phyloP scores from a whole-genome alignment of 139 green algal species.

The Chlamydomonas incerta region DNA sequence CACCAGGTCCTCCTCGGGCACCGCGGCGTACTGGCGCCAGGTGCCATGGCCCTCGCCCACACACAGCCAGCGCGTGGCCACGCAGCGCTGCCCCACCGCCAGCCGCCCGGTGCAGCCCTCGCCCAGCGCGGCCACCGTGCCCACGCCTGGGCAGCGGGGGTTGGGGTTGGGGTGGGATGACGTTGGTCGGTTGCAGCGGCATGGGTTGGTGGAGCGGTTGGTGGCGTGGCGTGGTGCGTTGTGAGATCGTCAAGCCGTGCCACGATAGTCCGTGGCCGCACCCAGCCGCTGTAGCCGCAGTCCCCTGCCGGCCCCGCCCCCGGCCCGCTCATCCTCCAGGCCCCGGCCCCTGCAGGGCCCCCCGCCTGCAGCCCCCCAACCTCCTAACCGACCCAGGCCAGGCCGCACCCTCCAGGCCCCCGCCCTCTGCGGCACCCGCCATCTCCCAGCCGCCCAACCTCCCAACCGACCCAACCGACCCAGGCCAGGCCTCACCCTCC shows the following conservation, averaged over 20 bases:
- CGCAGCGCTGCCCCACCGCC: slow-evolving; percentile 55
- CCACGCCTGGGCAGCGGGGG: slow-evolving; percentile 43
- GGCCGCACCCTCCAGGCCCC: too few species aligned
- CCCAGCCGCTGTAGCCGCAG: too few species aligned
- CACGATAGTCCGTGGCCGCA: too few species aligned
- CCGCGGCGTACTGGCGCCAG: slow-evolving; percentile 43
- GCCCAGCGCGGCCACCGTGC: slow-evolving; percentile 43
- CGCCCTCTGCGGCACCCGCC: too few species aligned
- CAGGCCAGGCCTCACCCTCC: slow-evolving; percentile 55
- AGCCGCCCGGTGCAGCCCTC: slow-evolving; percentile 37
- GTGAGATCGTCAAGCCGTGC: too few species aligned
- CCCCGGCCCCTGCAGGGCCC: too few species aligned
- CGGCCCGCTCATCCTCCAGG: too few species aligned
- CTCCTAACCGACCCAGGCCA: too few species aligned
- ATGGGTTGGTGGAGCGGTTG: not conserved
- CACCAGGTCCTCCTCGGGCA: slow-evolving; percentile 31
- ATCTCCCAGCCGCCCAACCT: too few species aligned
- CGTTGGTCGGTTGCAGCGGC: too few species aligned
- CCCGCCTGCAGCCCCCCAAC: too few species aligned
- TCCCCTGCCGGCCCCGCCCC: too few species aligned
- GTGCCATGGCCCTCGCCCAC: slow-evolving; percentile 53
- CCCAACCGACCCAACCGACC: not conserved
- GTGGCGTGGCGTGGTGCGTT: not conserved
- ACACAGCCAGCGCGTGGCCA: slow-evolving; percentile 43
- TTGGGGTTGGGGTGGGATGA: not conserved